A percentile compares a stretch with the other conserved stretches of the same genome.
phyloP scores from a whole-genome alignment of 2,329 filamentous ascomycete genomes.

The Aspergillus aculeatinus region DNA sequence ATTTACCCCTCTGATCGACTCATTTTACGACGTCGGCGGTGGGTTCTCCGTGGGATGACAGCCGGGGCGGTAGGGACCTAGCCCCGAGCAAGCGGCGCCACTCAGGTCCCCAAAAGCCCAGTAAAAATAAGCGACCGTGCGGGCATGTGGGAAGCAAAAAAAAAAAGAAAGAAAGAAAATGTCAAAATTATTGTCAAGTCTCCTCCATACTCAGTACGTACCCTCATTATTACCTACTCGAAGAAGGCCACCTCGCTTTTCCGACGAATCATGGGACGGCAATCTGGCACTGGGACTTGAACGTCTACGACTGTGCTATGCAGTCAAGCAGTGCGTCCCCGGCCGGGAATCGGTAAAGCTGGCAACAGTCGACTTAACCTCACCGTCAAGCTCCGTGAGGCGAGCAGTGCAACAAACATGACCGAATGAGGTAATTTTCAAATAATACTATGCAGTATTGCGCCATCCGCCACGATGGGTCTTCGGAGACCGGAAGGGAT shows the following conservation, averaged over 20 bases:
- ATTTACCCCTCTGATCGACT: not conserved
- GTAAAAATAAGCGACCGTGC: not conserved
- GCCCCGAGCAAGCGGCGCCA: constrained; percentile 10
- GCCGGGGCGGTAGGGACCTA: constrained; percentile 26
- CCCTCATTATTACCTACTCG: not conserved
- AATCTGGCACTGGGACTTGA: constrained; percentile 4
- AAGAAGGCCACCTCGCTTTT: constrained; percentile 1
- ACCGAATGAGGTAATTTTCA: not conserved
- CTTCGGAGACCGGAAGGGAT: not conserved
- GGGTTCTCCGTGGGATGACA: constrained; percentile 20
- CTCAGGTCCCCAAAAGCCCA: constrained; percentile 6
- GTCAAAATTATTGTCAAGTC: not conserved
- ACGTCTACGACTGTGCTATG: not conserved
- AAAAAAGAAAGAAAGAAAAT: not conserved
- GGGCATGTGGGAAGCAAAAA: not conserved
- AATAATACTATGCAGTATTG: not conserved
- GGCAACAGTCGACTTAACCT: not conserved
- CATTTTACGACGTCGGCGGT: constrained; percentile 10
- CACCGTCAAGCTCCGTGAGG: not conserved
- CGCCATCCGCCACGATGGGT: not conserved
- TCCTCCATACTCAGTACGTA: not conserved
- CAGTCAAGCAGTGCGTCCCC: not conserved
- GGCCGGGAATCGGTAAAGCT: not conserved
- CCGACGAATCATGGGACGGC: constrained; percentile 13
- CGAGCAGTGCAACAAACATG: not conserved